phyloP scores from a whole-genome alignment of 192 early-diverging fungal genomes.

The Geranomyces variabilis region DNA sequence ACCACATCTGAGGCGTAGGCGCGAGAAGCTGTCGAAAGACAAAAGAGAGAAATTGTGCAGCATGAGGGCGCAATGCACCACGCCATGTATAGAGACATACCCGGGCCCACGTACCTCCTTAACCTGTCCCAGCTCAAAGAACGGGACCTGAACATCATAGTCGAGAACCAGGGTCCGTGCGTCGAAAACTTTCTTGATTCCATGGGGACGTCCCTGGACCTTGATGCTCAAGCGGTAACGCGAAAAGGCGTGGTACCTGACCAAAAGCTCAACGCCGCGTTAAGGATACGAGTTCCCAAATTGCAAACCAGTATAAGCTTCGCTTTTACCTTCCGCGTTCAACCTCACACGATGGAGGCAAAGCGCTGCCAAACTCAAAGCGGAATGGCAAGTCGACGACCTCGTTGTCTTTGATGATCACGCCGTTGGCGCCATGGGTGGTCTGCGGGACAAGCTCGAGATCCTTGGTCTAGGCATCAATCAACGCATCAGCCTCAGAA shows the following conservation, averaged over 20 bases:
- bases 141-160: conserved; percentile 26
- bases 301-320: no score
- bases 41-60: conserved; percentile 8
- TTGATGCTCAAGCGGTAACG: conserved; percentile 30
- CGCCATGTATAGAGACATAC: no score
- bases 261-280: no score
- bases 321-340: conserved; percentile 24
- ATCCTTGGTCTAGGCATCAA: conserved; percentile 7
- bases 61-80: background rate
- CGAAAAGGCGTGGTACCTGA: conserved; percentile 26
- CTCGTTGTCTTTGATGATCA: conserved; percentile 26
- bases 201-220: conserved; percentile 30
- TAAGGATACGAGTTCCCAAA: no score
- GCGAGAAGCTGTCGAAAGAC: conserved; percentile 16
- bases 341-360: conserved; percentile 28
- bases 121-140: conserved; percentile 19
- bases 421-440: conserved; percentile 18
- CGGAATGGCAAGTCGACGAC: conserved; percentile 29
- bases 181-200: conserved; percentile 13
- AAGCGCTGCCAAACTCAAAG: conserved; percentile 25
- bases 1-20: conserved; percentile 28
- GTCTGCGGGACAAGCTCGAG: conserved; percentile 34
- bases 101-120: conserved; percentile 3
- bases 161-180: conserved; percentile 12
- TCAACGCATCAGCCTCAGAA: no score